phyloP scores from a whole-genome alignment of 306 rosid genomes.

The Heteromeles arbutifolia region DNA sequence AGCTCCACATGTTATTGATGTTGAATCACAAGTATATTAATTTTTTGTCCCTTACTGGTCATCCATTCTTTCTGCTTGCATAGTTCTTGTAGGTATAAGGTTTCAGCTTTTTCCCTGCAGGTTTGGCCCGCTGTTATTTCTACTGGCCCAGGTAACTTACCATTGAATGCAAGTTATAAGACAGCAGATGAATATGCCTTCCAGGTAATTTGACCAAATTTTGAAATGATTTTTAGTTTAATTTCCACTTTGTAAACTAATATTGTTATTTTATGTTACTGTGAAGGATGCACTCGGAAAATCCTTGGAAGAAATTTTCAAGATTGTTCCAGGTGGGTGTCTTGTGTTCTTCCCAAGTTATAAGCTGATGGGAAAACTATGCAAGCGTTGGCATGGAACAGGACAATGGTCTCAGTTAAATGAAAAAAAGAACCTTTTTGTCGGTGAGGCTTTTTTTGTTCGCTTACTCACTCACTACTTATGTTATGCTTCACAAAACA shows the following conservation, averaged over 20 bases:
- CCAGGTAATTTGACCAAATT: constrained; percentile 49
- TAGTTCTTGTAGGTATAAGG: constrained; percentile 20
- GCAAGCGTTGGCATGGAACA: constrained; percentile 86
- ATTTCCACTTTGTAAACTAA: constrained; percentile 8
- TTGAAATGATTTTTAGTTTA: constrained; percentile 1
- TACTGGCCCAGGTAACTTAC: constrained; percentile 71
- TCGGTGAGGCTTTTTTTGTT: constrained; percentile 49
- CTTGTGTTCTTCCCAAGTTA: constrained; percentile 95
- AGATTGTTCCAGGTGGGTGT: constrained; percentile 78
- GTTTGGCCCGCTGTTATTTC: constrained; percentile 87
- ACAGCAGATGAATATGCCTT: constrained; percentile 82
- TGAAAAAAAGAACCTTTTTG: constrained; percentile 59
- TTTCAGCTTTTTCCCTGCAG: constrained; percentile 39
- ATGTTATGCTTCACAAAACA: not conserved
- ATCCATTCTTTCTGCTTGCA: constrained; percentile 19
- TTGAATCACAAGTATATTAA: constrained; percentile 62
- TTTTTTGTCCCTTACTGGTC: constrained; percentile 14
- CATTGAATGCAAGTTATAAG: constrained; percentile 86
- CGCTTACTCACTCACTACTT: not conserved
- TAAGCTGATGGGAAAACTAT: constrained; percentile 80
- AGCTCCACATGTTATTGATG: constrained; percentile 92
- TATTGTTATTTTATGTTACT: constrained; percentile 13
- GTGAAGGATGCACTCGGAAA: constrained; percentile 83
- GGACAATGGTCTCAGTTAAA: constrained; percentile 85
- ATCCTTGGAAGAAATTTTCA: constrained; percentile 85